Base-by-base conservation (phyloP, 371 early-diverging fungal species). In the Mucor racemosus region DNA sequence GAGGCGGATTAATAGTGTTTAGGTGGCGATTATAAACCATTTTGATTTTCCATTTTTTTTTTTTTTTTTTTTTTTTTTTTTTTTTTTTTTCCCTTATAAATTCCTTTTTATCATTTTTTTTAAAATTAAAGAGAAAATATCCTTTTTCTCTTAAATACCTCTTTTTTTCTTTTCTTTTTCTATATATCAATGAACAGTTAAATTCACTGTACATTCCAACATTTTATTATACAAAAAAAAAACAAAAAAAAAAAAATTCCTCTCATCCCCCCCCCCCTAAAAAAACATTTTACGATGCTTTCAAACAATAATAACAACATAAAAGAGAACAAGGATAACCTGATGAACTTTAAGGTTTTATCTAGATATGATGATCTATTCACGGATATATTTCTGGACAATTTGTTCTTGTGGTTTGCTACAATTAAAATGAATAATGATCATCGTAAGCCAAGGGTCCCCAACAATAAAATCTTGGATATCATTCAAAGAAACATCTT, bases 321-420 rank as follows among this genome's bases (percentile, higher is more conserved):
- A 34, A 44, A 58, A 31, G 26, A 35, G 7, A 66, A 66, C 44
- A 65, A 58, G 34, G 46, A 65, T 8, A 66, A 66, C n/a, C 33
- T 66, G 35, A 72, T 82, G 83, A 75, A 83, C 60, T 80, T 80
- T 53, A 68, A 76, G 36, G 68, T 87, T 31, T 76, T 91, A 46
- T 89, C 90, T 17, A 79, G 79, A 44, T 88, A 86, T 73, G 92
- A 91, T 78, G 92, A 91, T 78, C 68, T 91, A 19, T 77, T 91
- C 57, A 86, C 88, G 50, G 90, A 90, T 68, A 71, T 90, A 17
- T 79, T 91, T 56, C 74, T 91, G 66, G 92, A 91, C 62, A 84
- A 79, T 33, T 64, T 85, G 38, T 79, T 79, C 58, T 80, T 91
- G 17, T 90, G 90, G 90, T 91, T 91, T 67, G 64, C 74, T 60